Percentiles rank a stretch among this genome's conserved stretches.
These are phyloP conservation scores for Alternaria ethzedia DNA, from an alignment of 2,329 filamentous ascomycete species.

Conservation along the genomic window DNA sequence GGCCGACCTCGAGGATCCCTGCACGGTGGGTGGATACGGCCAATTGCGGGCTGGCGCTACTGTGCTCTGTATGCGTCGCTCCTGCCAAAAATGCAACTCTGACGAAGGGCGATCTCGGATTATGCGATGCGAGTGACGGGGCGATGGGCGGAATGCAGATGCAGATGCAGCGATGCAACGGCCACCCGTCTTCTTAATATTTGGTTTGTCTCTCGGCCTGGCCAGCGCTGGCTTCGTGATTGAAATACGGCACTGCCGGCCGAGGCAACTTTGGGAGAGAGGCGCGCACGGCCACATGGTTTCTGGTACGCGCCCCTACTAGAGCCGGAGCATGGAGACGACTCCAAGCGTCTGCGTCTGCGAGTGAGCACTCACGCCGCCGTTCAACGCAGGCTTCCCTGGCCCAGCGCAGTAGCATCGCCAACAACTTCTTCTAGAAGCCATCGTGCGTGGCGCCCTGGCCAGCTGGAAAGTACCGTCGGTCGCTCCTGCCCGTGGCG, in stretches of 20 bases:
- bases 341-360: not conserved
- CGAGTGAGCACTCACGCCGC: not conserved
- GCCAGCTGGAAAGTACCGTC: constrained; percentile 3
- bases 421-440: constrained; percentile 12
- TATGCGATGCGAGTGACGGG: constrained; percentile 1
- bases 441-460: not conserved
- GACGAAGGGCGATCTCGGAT: constrained; percentile 23
- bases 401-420: constrained; percentile 4
- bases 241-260: constrained; percentile 5
- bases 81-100: constrained; percentile 33
- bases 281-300: constrained; percentile 14
- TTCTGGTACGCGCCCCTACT: constrained; percentile 10
- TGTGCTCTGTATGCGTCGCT: constrained; percentile 27
- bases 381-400: not conserved
- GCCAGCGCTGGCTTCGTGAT: not conserved
- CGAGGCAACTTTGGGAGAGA: constrained; percentile 1
- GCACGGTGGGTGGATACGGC: constrained; percentile 24
- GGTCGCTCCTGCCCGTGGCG: constrained; percentile 3
- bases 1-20: constrained; percentile 25
- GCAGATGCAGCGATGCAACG: not conserved
- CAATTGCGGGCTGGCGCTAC: constrained; percentile 32
- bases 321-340: constrained; percentile 9
- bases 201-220: not conserved
- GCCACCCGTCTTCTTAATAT: not conserved
- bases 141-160: not conserved